Evolutionary conservation across 495 filamentous ascomycete species (phyloP).

Genomic region (Bathelium albidoporum): DNA sequence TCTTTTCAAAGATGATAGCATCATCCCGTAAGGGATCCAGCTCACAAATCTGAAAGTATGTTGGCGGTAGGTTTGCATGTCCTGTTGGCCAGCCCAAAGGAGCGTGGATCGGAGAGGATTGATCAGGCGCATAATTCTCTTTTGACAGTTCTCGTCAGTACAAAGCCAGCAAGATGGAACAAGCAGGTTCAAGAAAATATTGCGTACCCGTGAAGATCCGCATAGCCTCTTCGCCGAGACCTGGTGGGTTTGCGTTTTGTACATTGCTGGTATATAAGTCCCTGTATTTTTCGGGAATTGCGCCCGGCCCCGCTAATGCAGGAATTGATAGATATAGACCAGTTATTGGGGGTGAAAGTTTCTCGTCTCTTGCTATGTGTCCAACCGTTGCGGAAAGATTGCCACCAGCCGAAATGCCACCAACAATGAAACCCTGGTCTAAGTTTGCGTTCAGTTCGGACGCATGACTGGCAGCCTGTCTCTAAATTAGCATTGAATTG

Average conservation of each 20-base stretch:
- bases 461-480: slow-evolving; percentile 31
- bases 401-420: slow-evolving; percentile 41
- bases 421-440: slow-evolving; percentile 38
- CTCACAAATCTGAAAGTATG: slow-evolving; percentile 35
- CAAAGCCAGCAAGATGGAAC: background rate
- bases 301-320: slow-evolving; percentile 12
- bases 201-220: slow-evolving; percentile 12
- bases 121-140: slow-evolving; percentile 11
- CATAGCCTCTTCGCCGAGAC: slow-evolving; percentile 14
- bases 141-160: background rate
- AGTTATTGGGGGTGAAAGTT: slow-evolving; percentile 35
- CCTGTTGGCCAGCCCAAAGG: slow-evolving; percentile 8
- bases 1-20: slow-evolving; percentile 24
- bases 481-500: background rate
- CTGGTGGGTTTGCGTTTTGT: slow-evolving; percentile 31
- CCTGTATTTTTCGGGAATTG: slow-evolving; percentile 25
- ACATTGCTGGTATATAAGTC: slow-evolving; percentile 29
- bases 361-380: slow-evolving; percentile 35
- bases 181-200: background rate
- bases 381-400: slow-evolving; percentile 36
- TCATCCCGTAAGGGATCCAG: slow-evolving; percentile 32
- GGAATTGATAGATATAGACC: slow-evolving; percentile 38
- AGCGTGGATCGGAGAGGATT: slow-evolving; percentile 5
- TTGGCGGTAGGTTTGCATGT: slow-evolving; percentile 25
- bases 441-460: slow-evolving; percentile 30